Evolutionary conservation across 345 rosid genomes (phyloP), one percentile per base, ranked within the genome.

Genomic region (Lagerstroemia speciosa): DNA sequence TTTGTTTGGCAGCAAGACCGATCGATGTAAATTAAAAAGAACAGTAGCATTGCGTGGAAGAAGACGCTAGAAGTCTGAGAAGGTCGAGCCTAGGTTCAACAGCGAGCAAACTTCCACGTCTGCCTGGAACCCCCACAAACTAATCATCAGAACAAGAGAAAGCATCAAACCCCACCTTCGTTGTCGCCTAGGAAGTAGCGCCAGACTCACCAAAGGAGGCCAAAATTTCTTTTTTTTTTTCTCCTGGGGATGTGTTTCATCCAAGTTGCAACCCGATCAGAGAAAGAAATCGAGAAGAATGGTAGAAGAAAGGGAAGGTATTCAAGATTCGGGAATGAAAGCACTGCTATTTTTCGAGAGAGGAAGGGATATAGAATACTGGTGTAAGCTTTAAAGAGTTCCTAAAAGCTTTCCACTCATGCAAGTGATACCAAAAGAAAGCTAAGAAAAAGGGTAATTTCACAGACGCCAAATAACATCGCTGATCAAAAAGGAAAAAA

Each of bases 401-500:
- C 82, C n/a, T n/a, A n/a, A n/a, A n/a, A n/a, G n/a, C n/a, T n/a
- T n/a, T 67, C 70, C 79, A 78, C 83, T 89, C 91, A 89, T 89
- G 95, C 89, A 84, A 74, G 74, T 70, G 62, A 73, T 71, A 72
- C 75, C 77, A 33, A 70, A 64, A 68, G 69, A 76, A 67, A 62
- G 72, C 33, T 69, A 67, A 73, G 75, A 41, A 71, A 40, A 66
- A 46, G 77, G 74, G 62, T 65, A 63, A 31, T 34, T 37, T 65
- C 55, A 52, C 24, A 26, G 45, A 33, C 33, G 40, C 2, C 11
- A 43, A 53, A 36, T 32, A 69, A 14, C 41, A 69, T 29, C 31
- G 10, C n/a, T n/a, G n/a, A n/a, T n/a, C 15, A 57, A 24, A n/a
- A 50, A 40, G 16, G 31, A 12, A 27, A 31, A 34, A 16, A 71